Evolutionary conservation across 192 early-diverging fungal genomes (phyloP).

Genomic region (Linnemannia exigua): DNA sequence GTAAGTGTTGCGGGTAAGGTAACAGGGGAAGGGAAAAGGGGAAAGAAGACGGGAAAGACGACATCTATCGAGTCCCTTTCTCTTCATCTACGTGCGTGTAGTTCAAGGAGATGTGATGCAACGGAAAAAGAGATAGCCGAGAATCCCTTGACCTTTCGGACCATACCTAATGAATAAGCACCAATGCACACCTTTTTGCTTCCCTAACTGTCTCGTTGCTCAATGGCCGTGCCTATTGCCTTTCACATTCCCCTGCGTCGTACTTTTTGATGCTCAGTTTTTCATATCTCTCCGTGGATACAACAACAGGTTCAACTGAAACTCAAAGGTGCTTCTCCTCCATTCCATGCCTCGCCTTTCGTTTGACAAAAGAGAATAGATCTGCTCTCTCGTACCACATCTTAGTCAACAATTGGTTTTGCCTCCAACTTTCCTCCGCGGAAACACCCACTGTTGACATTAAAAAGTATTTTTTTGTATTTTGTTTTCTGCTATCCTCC

Average conservation of each 20-base stretch:
- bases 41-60: background rate
- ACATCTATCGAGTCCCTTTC: background rate
- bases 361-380: background rate
- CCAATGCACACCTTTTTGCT: background rate
- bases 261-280: background rate
- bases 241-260: background rate
- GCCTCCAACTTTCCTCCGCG: background rate
- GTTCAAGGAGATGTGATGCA: no score
- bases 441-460: background rate
- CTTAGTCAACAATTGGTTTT: background rate
- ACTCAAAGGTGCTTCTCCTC: no score
- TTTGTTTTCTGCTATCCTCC: no score
- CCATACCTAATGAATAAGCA: background rate
- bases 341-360: background rate
- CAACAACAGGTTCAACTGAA: no score
- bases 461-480: no score
- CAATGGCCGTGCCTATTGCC: no score
- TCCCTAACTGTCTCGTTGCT: background rate
- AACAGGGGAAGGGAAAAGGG: background rate
- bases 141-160: background rate
- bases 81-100: no score
- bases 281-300: no score
- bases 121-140: background rate
- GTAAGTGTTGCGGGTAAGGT: background rate
- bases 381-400: constrained; percentile 6